phyloP scores from a whole-genome alignment of 352 stramenopile genomes.

The Phytophthora hybrid region DNA sequence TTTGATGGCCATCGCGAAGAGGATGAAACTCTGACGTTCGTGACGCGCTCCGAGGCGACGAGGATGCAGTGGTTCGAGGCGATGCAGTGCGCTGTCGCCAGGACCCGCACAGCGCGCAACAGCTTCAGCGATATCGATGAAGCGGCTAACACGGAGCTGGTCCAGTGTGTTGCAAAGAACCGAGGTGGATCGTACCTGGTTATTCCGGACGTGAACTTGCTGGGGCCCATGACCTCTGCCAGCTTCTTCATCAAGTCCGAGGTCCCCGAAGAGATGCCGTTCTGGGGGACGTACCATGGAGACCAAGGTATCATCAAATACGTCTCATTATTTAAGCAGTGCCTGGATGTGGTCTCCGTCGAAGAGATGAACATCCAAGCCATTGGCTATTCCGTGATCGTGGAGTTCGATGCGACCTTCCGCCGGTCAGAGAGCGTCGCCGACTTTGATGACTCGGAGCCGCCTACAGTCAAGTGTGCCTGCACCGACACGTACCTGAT shows the following conservation, averaged over 20 bases:
- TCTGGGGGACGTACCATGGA: conserved; percentile 82
- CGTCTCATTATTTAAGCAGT: conserved; percentile 70
- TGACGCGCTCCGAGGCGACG: conserved; percentile 63
- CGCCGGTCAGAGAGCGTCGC: conserved; percentile 45
- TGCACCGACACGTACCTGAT: conserved; percentile 85
- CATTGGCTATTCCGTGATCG: conserved; percentile 79
- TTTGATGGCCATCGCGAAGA: conserved; percentile 80
- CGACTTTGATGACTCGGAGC: conserved; percentile 37
- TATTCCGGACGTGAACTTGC: conserved; percentile 66
- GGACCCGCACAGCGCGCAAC: conserved; percentile 53
- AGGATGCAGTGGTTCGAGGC: conserved; percentile 70
- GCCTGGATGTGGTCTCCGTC: conserved; percentile 62
- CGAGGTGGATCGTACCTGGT: conserved; percentile 55
- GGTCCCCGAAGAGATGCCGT: conserved; percentile 81
- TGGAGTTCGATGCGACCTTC: conserved; percentile 80
- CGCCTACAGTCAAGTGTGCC: conserved; percentile 57
- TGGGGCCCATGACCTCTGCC: conserved; percentile 61
- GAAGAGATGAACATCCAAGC: conserved; percentile 73
- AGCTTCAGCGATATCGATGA: conserved; percentile 73
- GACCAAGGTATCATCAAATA: conserved; percentile 75
- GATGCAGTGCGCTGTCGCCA: conserved; percentile 58
- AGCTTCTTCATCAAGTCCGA: conserved; percentile 84
- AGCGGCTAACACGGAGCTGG: conserved; percentile 64
- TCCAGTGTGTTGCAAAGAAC: conserved; percentile 71
- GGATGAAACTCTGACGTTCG: conserved; percentile 80